Percentiles rank a stretch among this genome's conserved stretches.
Evolutionary conservation across 1,284 basidiomycete genomes (phyloP).

Genomic region (Ceratobasidium sp.): DNA sequence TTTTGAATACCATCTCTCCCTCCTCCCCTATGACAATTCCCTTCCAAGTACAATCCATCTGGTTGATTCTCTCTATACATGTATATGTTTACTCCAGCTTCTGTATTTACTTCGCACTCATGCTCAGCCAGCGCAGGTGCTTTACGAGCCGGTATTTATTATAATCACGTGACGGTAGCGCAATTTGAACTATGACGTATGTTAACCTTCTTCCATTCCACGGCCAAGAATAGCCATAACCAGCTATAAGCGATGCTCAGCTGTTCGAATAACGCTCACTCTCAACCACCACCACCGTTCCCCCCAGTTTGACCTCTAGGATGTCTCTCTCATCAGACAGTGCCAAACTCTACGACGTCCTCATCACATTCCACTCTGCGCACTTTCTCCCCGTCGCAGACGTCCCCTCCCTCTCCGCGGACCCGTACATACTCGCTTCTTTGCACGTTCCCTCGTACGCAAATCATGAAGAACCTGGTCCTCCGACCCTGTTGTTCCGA

Average conservation of each 20-base stretch:
- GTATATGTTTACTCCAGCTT: no score
- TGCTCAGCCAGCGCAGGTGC: no score
- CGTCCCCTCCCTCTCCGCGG: constrained; percentile 48
- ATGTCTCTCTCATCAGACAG: neutral
- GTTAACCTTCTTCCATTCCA: neutral
- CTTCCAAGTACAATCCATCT: no score
- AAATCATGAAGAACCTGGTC: neutral
- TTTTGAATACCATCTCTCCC: no score
- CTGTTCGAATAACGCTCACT: neutral
- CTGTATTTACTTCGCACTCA: no score
- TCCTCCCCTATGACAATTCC: no score
- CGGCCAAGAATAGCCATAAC: neutral
- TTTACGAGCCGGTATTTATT: no score
- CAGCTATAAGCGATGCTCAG: neutral
- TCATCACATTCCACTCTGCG: constrained; percentile 23
- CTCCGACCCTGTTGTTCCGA: constrained; percentile 55
- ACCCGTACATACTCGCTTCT: constrained; percentile 62
- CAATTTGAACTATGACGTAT: constrained; percentile 19
- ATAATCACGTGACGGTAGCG: constrained; percentile 11
- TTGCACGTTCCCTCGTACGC: constrained; percentile 16
- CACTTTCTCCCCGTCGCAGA: constrained; percentile 26
- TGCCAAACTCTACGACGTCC: constrained; percentile 24
- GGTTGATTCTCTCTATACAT: no score
- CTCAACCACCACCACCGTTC: neutral
- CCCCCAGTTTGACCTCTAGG: no score